A percentile compares a stretch with the other conserved stretches of the same genome.
Evolutionary conservation across 1,284 basidiomycete genomes (phyloP).

Genomic region (Taiwanofungus camphoratus): DNA sequence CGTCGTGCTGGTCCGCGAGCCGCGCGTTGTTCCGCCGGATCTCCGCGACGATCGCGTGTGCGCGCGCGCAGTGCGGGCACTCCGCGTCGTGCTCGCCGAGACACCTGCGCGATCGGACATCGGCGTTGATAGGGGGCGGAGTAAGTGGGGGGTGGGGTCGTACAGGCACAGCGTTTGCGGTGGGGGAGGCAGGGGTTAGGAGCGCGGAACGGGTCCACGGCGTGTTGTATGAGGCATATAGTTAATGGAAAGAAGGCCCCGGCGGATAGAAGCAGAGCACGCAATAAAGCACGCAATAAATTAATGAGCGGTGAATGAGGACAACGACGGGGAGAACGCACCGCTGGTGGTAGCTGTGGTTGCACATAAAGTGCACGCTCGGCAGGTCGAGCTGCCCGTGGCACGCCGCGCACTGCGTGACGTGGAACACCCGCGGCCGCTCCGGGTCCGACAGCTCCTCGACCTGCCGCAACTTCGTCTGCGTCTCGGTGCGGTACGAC

Average conservation of each 20-base stretch:
- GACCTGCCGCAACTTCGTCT: conserved; percentile 78
- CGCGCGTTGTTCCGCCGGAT: conserved; percentile 80
- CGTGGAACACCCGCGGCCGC: conserved; percentile 86
- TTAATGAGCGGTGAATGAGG: neutral
- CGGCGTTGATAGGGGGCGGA: neutral
- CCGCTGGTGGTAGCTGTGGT: conserved; percentile 95
- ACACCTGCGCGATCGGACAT: conserved; percentile 45
- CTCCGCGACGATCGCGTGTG: conserved; percentile 87
- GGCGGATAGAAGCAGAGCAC: too few species aligned
- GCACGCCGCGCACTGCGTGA: conserved; percentile 87
- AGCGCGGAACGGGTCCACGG: too few species aligned
- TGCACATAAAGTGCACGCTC: conserved; percentile 96
- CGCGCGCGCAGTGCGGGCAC: conserved; percentile 82
- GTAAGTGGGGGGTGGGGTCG: neutral
- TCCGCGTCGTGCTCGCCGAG: conserved; percentile 81
- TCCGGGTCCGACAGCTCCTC: conserved; percentile 72
- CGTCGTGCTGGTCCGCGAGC: conserved; percentile 79
- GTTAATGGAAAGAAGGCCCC: too few species aligned
- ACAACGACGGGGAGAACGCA: conserved; percentile 26
- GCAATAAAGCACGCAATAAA: neutral
- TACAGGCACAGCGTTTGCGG: too few species aligned
- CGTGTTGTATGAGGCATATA: too few species aligned
- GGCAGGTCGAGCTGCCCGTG: conserved; percentile 87
- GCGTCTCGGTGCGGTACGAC: conserved; percentile 85
- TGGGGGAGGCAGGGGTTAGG: too few species aligned